Evolutionary conservation across 805 yeast species (phyloP).

Genomic region (Crinitomyces ghanaensis): DNA sequence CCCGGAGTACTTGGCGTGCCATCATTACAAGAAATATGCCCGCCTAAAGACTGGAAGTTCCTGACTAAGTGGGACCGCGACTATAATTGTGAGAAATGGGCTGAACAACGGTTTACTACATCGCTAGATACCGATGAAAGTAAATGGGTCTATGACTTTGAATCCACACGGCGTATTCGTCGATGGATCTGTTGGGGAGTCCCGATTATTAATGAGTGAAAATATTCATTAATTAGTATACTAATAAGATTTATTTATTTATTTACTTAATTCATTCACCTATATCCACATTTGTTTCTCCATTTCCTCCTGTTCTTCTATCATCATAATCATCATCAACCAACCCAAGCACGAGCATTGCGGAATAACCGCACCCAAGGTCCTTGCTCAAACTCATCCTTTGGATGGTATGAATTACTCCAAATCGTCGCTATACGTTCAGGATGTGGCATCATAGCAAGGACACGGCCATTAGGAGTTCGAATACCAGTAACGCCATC

Average conservation of each 20-base stretch:
- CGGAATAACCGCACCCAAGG: constrained; percentile 94
- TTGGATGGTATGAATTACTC: constrained; percentile 85
- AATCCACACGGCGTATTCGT: constrained; percentile 16
- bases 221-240: not conserved
- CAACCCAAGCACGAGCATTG: constrained; percentile 89
- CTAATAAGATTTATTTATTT: not conserved
- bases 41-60: constrained; percentile 18
- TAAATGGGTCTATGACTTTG: constrained; percentile 74
- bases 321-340: constrained; percentile 8
- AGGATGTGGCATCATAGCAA: constrained; percentile 99
- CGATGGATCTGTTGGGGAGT: constrained; percentile 18
- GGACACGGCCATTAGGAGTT: constrained; percentile 84
- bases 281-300: not conserved
- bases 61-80: constrained; percentile 50
- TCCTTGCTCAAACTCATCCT: constrained; percentile 68
- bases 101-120: constrained; percentile 31
- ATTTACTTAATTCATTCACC: not conserved
- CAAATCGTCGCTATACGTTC: constrained; percentile 86
- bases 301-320: not conserved
- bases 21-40: constrained; percentile 5
- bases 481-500: constrained; percentile 87
- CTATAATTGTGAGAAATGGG: constrained; percentile 52
- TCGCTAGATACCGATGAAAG: constrained; percentile 52
- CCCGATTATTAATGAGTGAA: not conserved
- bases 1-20: constrained; percentile 1